Base-by-base conservation (phyloP, 495 filamentous ascomycete genomes). In the Aspergillus avenaceus region DNA sequence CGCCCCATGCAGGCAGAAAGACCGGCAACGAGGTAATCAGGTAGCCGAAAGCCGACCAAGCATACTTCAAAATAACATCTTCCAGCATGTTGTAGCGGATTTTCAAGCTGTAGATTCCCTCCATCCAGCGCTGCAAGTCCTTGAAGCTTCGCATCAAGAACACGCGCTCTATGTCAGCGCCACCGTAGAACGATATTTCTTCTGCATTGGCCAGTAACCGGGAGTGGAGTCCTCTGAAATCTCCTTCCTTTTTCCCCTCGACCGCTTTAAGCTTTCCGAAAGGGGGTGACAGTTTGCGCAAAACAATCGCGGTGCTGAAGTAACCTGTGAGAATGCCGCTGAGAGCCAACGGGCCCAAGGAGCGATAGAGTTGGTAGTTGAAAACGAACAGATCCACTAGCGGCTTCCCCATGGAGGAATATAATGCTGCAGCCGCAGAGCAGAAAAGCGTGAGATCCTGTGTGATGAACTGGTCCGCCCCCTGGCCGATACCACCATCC, bases 51-150 rank as follows among this genome's bases (percentile, higher is more conserved):
- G 95, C 93, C 51, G 90, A 96, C 95, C 95, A 99, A 53, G 88
- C 87, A 64, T 99, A 99, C 66, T 99, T 99, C 50, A 99, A 64
- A 41, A 99, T 89, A 60, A 97, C 95, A 61, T 99, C 95, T 69
- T 99, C 95, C 0, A 97, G 83, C 78, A 97, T 99, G 64, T 97
- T 97, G 67, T 99, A 99, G 5, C 89, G 85, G 54, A 97, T 95
- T 67, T 95, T 96, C 61, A 96, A 80, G 57, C 86, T 87, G 69
- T 97, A 97, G 50, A 97, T 95, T 16, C 87, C 84, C 64, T 97
- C 91, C 93, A 97, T 96, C 85, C 89, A 95, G 44, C 81, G 81
- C 62, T 91, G 90, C 19, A 99, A 75, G 23, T 91, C 88, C 64
- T 84, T 87, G 74, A 96, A 99, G 54, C 91, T 91, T 57, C 82